Evolutionary conservation across 139 green algal genomes (phyloP), one percentile per base, ranked within the genome.

Genomic region (Astrephomene gubernaculifera): DNA sequence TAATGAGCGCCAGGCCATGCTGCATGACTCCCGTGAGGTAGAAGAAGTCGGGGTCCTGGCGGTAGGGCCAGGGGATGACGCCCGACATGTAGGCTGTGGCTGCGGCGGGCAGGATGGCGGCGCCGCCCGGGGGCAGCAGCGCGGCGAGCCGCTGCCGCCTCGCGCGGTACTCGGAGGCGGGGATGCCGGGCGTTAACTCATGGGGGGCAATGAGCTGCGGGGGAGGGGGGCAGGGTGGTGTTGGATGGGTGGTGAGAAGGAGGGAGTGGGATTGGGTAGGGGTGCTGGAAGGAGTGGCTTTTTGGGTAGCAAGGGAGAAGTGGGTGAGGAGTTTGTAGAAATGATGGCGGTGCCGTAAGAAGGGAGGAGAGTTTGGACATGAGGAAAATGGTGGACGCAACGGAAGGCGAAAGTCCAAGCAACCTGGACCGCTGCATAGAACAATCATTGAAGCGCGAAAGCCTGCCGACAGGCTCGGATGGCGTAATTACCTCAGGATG

Each of bases 21-120:
- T 98, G 94, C 54, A 87, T 84, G n/a, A 98, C 80, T 29, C 96
- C 96, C 1, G 95, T 98, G 1, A 98, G 87, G 85, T 98, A 98
- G 36, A 93, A 39, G 73, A 96, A 96, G 93, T 98, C 95, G 44
- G 96, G 89, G 43, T 97, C 93, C 87, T 90, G 92, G 41, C 95
- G 90, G 89, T 96, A 98, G 9, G 94, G 93, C 87, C 97, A 95
- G 0, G 96, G 96, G 25, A 98, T 96, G n/a, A 96, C 89, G 10
- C 95, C 95, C 4, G 94, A 76, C 89, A 97, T 96, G 88, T 92
- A 96, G 70, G 68, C 6, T 65, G 79, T 86, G 35, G 82, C 83
- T 14, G 95, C 90, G 17, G 95, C 86, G 7, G 92, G 90, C 17
- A 98, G 57, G 9, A 98, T 70, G 19, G 92, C 94, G 25, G 97